A percentile compares a stretch with the other conserved stretches of the same genome.
These are phyloP conservation scores for Hortiboletus flavorubellus DNA, from an alignment of 768 basidiomycete genomes.

Conservation along the genomic window DNA sequence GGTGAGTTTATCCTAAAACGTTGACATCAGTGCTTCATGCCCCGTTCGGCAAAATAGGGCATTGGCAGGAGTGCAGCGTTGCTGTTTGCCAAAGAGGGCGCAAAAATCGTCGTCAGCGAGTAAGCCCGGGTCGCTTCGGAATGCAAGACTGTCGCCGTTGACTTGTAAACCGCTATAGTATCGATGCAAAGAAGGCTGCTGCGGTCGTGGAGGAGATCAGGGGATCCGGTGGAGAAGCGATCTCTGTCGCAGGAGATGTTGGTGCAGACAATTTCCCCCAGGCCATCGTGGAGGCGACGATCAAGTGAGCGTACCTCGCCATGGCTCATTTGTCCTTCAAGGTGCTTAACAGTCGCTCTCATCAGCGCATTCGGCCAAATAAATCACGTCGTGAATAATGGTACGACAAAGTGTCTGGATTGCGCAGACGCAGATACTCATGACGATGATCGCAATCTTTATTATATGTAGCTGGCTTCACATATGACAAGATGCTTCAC, in stretches of 20 bases:
- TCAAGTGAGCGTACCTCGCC: conserved; percentile 54
- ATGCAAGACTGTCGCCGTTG: neutral
- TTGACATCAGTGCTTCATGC: too few species aligned
- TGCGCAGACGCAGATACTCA: neutral
- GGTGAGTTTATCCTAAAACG: conserved; percentile 36
- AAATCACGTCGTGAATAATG: conserved; percentile 86
- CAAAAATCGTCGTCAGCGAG: conserved; percentile 85
- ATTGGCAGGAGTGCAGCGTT: conserved; percentile 75
- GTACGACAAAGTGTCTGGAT: conserved; percentile 28
- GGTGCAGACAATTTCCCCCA: conserved; percentile 81
- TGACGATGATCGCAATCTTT: neutral
- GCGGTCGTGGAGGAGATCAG: conserved; percentile 72
- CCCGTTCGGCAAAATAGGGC: conserved; percentile 42
- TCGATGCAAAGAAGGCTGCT: conserved; percentile 68
- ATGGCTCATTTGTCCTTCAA: neutral
- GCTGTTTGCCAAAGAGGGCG: conserved; percentile 80
- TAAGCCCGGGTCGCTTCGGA: conserved; percentile 30
- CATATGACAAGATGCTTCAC: conserved; percentile 85
- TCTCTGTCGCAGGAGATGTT: conserved; percentile 77
- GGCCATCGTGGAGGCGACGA: conserved; percentile 69
- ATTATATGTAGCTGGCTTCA: conserved; percentile 67
- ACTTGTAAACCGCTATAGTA: conserved; percentile 38
- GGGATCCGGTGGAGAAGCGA: conserved; percentile 65
- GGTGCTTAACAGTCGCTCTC: neutral
- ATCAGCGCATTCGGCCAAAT: conserved; percentile 75